These are phyloP conservation scores for Leonotis leonurus DNA, from an alignment of 257 asterid species.

Conservation along the genomic window DNA sequence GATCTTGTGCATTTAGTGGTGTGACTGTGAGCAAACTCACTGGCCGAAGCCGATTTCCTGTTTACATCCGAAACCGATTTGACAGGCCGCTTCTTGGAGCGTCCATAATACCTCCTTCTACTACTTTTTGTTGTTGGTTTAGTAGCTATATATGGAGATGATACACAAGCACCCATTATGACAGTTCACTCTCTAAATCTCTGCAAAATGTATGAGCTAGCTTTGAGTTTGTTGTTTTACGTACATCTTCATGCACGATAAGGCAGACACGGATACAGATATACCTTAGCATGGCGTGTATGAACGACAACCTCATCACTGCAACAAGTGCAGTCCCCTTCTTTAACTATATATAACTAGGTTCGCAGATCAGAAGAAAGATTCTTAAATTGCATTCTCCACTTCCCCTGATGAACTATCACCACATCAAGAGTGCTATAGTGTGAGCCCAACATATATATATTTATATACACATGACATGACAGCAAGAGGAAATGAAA, in stretches of 20 bases:
- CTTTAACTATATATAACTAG: no score
- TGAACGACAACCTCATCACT: neutral
- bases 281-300: slow-evolving; percentile 15
- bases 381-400: slow-evolving; percentile 14
- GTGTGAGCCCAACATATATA: neutral
- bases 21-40: slow-evolving; percentile 63
- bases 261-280: no score
- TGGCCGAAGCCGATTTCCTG: slow-evolving; percentile 40
- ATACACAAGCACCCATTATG: slow-evolving; percentile 72
- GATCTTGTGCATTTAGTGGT: slow-evolving; percentile 65
- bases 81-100: slow-evolving; percentile 30
- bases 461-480: no score
- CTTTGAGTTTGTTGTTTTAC: no score
- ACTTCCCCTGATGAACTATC: slow-evolving; percentile 23
- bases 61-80: slow-evolving; percentile 28
- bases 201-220: neutral
- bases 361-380: slow-evolving; percentile 11
- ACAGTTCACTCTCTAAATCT: slow-evolving; percentile 15
- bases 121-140: slow-evolving; percentile 24
- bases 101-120: slow-evolving; percentile 31
- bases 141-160: slow-evolving; percentile 38
- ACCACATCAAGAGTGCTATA: neutral
- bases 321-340: slow-evolving; percentile 5
- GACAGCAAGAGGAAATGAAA: no score
- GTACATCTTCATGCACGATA: neutral